Percentiles rank a stretch among this genome's conserved stretches.
phyloP scores from a whole-genome alignment of 495 filamentous ascomycete genomes.

The Tuber magnatum region DNA sequence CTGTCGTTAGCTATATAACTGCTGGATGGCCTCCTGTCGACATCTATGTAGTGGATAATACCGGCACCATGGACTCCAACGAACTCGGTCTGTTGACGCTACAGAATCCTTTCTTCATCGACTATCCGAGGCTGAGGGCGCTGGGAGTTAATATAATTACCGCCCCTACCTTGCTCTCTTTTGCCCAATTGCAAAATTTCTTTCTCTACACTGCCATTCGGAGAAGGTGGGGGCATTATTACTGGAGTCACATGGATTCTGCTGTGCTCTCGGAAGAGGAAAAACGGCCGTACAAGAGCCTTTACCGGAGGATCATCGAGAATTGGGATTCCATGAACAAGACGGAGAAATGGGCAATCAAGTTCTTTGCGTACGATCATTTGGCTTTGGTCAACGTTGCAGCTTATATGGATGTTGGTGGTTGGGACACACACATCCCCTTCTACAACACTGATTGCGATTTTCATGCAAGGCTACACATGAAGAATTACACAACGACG shows the following conservation, averaged over 20 bases:
- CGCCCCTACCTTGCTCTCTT: slow-evolving; percentile 54
- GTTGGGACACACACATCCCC: slow-evolving; percentile 56
- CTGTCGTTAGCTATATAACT: slow-evolving; percentile 54
- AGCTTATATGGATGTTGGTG: slow-evolving; percentile 51
- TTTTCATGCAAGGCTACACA: slow-evolving; percentile 49
- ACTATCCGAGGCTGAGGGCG: slow-evolving; percentile 49
- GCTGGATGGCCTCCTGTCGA: slow-evolving; percentile 56
- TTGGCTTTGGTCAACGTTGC: slow-evolving; percentile 53
- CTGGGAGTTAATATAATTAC: slow-evolving; percentile 54
- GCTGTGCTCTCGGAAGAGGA: slow-evolving; percentile 52
- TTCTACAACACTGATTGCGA: slow-evolving; percentile 59
- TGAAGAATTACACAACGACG: slow-evolving; percentile 49
- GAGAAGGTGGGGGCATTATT: slow-evolving; percentile 50
- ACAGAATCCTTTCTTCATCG: slow-evolving; percentile 58
- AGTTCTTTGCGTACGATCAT: slow-evolving; percentile 55
- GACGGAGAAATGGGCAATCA: slow-evolving; percentile 46
- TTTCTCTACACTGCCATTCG: slow-evolving; percentile 48
- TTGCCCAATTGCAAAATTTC: slow-evolving; percentile 60
- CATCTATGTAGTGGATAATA: slow-evolving; percentile 60
- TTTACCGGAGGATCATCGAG: slow-evolving; percentile 49
- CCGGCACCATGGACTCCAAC: slow-evolving; percentile 54
- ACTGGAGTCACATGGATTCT: slow-evolving; percentile 57
- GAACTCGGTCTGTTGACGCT: slow-evolving; percentile 48
- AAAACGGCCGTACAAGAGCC: slow-evolving; percentile 46
- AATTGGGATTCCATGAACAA: slow-evolving; percentile 42